phyloP scores from a whole-genome alignment of 306 rosid species.

The Astragalus glycyphyllos region DNA sequence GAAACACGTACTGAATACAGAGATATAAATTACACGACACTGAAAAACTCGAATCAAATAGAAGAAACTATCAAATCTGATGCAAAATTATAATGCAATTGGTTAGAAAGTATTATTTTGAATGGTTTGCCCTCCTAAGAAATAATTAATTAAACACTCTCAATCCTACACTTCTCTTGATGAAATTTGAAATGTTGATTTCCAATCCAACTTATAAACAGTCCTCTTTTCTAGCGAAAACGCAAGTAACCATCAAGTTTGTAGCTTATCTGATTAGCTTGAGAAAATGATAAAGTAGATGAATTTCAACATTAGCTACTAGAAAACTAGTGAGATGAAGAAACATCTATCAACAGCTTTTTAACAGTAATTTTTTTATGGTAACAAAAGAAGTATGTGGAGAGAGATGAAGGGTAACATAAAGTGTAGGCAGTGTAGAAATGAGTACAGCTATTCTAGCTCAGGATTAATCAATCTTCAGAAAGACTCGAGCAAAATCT shows the following conservation, averaged over 20 bases:
- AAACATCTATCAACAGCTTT: neutral
- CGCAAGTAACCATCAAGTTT: neutral
- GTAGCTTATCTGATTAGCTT: neutral
- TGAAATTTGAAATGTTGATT: neutral
- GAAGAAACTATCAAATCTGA: constrained; percentile 33
- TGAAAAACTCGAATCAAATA: constrained; percentile 16
- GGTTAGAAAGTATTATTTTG: neutral
- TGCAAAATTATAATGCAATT: constrained; percentile 4
- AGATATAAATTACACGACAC: constrained; percentile 5
- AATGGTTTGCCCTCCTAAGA: constrained; percentile 19
- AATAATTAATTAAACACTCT: constrained; percentile 6
- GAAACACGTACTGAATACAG: constrained; percentile 25
- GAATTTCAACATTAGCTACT: constrained; percentile 25
- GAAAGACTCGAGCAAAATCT: neutral
- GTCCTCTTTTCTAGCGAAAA: constrained; percentile 5
- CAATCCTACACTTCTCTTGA: constrained; percentile 5
- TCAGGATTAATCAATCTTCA: neutral
- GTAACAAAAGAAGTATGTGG: too few relatives aligned
- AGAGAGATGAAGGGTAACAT: too few relatives aligned
- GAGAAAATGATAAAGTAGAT: constrained; percentile 14
- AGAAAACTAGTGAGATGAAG: neutral
- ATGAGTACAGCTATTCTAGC: neutral
- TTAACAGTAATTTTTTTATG: neutral
- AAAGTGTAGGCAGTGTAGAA: too few relatives aligned
- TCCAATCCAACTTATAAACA: too few relatives aligned